phyloP scores from a whole-genome alignment of 2,329 filamentous ascomycete genomes.

The Zasmidium angulare region DNA sequence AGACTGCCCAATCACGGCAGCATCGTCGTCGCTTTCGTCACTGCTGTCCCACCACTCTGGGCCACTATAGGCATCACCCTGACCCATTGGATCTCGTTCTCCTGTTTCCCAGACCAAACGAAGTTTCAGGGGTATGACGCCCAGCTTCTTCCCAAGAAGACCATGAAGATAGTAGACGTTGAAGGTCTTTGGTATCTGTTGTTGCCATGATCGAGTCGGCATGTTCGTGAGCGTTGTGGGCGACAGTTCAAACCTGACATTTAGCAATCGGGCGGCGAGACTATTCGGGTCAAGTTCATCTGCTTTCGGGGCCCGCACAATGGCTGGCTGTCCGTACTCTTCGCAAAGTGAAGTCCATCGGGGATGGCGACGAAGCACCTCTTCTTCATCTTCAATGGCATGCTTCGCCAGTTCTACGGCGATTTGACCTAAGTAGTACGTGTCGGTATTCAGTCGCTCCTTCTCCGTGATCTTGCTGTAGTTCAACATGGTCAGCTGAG shows the following conservation, averaged over 20 bases:
- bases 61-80: conserved; percentile 49
- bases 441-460: conserved; percentile 83
- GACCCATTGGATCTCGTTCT: conserved; percentile 77
- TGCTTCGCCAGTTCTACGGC: conserved; percentile 69
- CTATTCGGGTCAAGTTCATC: conserved; percentile 68
- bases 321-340: conserved; percentile 69
- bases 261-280: conserved; percentile 74
- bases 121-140: conserved; percentile 61
- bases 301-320: conserved; percentile 38
- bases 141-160: conserved; percentile 71
- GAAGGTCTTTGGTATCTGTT: conserved; percentile 69
- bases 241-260: conserved; percentile 57
- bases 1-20: conserved; percentile 49
- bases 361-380: conserved; percentile 64
- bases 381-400: conserved; percentile 48
- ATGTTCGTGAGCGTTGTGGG: conserved; percentile 16
- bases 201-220: conserved; percentile 17
- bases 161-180: conserved; percentile 82
- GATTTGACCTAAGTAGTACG: conserved; percentile 88
- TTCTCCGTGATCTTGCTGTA: conserved; percentile 66
- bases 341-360: conserved; percentile 73
- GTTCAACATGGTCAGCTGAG: conserved; percentile 67
- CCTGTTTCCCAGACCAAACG: conserved; percentile 83
- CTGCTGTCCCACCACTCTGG: conserved; percentile 41
- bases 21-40: conserved; percentile 39